phyloP scores from a whole-genome alignment of 2,329 filamentous ascomycete genomes.

The Pestalotiopsis sp. region DNA sequence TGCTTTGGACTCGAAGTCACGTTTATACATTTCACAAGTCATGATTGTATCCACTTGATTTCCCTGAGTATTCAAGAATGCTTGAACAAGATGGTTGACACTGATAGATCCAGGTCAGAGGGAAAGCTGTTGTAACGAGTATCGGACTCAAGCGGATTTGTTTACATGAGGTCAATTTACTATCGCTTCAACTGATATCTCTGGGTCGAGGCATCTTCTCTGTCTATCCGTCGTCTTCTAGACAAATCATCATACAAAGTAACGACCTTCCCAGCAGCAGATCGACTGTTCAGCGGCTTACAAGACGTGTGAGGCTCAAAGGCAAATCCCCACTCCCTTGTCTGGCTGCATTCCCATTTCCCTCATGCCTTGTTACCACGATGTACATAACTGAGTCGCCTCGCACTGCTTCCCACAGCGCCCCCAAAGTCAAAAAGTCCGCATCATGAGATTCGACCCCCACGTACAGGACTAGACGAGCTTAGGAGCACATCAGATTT shows the following conservation, averaged over 20 bases:
- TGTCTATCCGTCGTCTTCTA: no score
- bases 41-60: not conserved
- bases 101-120: not conserved
- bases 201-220: no score
- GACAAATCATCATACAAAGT: no score
- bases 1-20: not conserved
- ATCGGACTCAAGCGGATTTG: no score
- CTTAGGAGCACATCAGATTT: constrained; percentile 19
- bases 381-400: not conserved
- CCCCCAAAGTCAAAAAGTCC: not conserved
- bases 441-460: not conserved
- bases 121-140: not conserved
- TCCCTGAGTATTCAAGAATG: not conserved
- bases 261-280: no score
- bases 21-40: not conserved
- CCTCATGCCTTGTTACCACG: not conserved
- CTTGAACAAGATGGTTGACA: not conserved
- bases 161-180: no score
- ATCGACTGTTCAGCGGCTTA: no score
- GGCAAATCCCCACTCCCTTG: not conserved
- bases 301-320: not conserved
- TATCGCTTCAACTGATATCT: no score
- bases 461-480: not conserved
- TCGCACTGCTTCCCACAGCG: not conserved
- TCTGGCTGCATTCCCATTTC: not conserved